Evolutionary conservation across 192 early-diverging fungal genomes (phyloP).

Genomic region (Chytriomyces sp.): DNA sequence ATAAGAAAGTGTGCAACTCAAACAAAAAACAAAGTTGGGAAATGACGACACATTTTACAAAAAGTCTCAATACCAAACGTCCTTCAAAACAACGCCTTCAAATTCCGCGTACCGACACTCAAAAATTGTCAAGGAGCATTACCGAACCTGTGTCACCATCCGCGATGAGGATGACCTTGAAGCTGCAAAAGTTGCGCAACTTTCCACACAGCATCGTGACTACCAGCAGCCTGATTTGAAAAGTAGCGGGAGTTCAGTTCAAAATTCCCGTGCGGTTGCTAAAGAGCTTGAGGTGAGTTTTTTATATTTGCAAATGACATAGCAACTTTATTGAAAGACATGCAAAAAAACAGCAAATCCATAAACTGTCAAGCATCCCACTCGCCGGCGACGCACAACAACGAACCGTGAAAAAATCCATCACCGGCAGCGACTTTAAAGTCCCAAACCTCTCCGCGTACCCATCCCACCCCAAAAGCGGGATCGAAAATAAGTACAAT

Average conservation of each 20-base stretch:
- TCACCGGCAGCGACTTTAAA: conserved; percentile 19
- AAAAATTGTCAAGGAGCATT: not conserved
- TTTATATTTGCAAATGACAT: not conserved
- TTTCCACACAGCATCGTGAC: conserved; percentile 19
- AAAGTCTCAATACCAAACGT: conserved; percentile 24
- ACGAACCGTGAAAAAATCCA: not conserved
- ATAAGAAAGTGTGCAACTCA: not conserved
- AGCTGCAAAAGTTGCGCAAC: not conserved
- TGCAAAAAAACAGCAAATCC: not conserved
- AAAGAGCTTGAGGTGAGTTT: not conserved
- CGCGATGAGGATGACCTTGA: conserved; percentile 10
- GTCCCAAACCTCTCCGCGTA: conserved; percentile 1
- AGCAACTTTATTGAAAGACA: not conserved
- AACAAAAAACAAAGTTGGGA: conserved; percentile 3
- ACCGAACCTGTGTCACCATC: conserved; percentile 6
- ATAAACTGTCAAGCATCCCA: not conserved
- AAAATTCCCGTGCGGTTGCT: not conserved
- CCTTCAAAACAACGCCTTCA: conserved; percentile 6
- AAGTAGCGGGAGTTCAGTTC: not conserved
- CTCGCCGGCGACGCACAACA: not conserved
- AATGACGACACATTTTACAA: conserved; percentile 24
- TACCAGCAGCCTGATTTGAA: not conserved
- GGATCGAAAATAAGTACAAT: conserved; percentile 11
- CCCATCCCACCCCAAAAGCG: conserved; percentile 3
- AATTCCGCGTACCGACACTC: not conserved